phyloP scores from a whole-genome alignment of 495 filamentous ascomycete species.

The Pseudevernia furfuracea region DNA sequence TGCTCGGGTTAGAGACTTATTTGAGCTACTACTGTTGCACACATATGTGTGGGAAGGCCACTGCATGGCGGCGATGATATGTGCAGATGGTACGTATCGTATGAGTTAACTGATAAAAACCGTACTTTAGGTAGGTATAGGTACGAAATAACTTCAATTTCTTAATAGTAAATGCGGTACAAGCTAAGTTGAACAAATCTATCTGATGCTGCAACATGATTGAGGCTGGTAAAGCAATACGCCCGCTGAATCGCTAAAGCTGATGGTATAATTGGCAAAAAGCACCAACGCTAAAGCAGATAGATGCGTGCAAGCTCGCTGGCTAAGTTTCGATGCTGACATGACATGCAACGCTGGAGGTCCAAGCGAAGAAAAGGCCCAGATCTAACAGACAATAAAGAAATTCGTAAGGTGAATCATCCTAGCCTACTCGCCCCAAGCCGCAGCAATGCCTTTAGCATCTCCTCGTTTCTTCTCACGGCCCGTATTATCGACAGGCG shows the following conservation, averaged over 20 bases:
- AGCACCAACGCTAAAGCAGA: neutral
- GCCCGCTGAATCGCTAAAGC: constrained; percentile 6
- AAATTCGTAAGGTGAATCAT: neutral
- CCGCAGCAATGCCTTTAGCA: constrained; percentile 21
- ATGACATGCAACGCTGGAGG: neutral
- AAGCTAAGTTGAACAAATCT: neutral
- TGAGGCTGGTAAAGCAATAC: constrained; percentile 6
- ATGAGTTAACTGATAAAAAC: too few relatives aligned
- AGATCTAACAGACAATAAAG: neutral
- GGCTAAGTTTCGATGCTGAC: neutral
- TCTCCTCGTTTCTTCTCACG: constrained; percentile 30
- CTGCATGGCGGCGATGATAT: too few relatives aligned
- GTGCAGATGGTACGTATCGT: too few relatives aligned
- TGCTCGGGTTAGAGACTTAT: too few relatives aligned
- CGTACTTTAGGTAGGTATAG: too few relatives aligned
- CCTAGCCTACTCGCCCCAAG: constrained; percentile 12
- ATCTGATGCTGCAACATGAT: neutral
- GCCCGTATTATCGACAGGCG: constrained; percentile 55
- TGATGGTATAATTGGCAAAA: constrained; percentile 1
- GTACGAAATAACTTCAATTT: too few relatives aligned
- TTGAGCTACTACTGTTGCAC: too few relatives aligned
- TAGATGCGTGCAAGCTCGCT: constrained; percentile 1
- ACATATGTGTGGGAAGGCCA: too few relatives aligned
- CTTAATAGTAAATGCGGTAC: too few relatives aligned
- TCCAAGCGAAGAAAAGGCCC: neutral